Evolutionary conservation across 768 basidiomycete species (phyloP).

Genomic region (Amanita jacksonii): DNA sequence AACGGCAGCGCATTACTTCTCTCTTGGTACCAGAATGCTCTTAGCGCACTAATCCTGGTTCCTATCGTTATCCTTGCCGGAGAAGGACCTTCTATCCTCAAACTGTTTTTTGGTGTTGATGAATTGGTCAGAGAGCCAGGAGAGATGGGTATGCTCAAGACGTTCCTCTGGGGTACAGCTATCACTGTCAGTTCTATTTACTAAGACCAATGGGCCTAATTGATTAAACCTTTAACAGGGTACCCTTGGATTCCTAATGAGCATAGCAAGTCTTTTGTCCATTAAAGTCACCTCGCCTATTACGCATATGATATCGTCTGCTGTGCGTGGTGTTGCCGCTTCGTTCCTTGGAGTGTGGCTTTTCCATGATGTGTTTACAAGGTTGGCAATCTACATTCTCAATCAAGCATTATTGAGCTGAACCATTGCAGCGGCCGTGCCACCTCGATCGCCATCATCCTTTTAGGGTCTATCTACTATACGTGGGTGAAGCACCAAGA

Average conservation of each 20-base stretch:
- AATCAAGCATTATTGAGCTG: not conserved
- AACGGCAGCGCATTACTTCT: conserved; percentile 77
- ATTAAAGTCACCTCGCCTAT: conserved; percentile 98
- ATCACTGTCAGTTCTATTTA: conserved; percentile 51
- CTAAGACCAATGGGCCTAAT: not conserved
- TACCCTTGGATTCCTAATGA: conserved; percentile 86
- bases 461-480: conserved; percentile 75
- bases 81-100: conserved; percentile 55
- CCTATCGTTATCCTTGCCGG: conserved; percentile 71
- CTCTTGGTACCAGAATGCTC: conserved; percentile 86
- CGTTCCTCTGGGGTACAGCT: conserved; percentile 69
- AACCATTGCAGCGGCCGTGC: conserved; percentile 55
- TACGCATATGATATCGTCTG: conserved; percentile 95
- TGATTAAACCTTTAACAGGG: conserved; percentile 38
- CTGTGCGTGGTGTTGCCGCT: conserved; percentile 90
- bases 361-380: conserved; percentile 74
- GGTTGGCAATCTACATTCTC: conserved; percentile 33
- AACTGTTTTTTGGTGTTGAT: conserved; percentile 44
- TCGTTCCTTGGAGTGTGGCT: conserved; percentile 74
- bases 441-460: conserved; percentile 72
- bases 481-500: conserved; percentile 83
- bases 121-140: conserved; percentile 28
- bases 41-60: conserved; percentile 62
- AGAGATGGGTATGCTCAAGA: conserved; percentile 38
- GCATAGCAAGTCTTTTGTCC: conserved; percentile 83